A percentile compares a stretch with the other conserved stretches of the same genome.
phyloP scores from a whole-genome alignment of 2,329 filamentous ascomycete genomes.

The Colletotrichum cordylinicola region DNA sequence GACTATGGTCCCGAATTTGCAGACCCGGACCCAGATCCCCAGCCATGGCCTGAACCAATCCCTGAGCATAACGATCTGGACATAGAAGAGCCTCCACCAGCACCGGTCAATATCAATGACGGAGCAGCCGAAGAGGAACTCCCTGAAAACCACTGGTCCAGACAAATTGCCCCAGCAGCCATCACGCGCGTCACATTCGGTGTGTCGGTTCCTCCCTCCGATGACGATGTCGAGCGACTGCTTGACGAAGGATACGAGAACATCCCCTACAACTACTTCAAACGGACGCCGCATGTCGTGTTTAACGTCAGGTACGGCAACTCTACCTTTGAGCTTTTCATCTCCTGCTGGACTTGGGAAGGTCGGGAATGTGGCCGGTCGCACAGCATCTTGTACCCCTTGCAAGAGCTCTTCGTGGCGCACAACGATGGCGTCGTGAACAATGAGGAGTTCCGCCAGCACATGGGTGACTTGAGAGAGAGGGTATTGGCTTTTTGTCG shows the following conservation, averaged over 20 bases:
- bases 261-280: background rate
- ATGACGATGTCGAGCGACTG: background rate
- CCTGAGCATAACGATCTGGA: background rate
- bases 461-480: background rate
- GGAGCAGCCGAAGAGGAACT: background rate
- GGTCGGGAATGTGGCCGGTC: background rate
- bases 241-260: background rate
- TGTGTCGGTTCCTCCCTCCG: background rate
- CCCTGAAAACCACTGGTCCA: background rate
- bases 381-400: background rate
- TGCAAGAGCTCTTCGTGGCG: background rate
- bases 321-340: background rate
- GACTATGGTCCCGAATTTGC: background rate
- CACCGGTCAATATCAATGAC: background rate
- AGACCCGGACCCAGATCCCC: background rate
- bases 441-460: background rate
- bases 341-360: background rate
- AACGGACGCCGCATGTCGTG: background rate
- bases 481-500: fast-evolving
- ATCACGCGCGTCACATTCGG: background rate
- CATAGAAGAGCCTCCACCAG: background rate
- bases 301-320: background rate
- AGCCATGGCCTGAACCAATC: background rate
- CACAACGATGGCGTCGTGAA: background rate
- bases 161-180: background rate